phyloP scores from a whole-genome alignment of 257 asterid genomes.

The Paulownia fortunei region DNA sequence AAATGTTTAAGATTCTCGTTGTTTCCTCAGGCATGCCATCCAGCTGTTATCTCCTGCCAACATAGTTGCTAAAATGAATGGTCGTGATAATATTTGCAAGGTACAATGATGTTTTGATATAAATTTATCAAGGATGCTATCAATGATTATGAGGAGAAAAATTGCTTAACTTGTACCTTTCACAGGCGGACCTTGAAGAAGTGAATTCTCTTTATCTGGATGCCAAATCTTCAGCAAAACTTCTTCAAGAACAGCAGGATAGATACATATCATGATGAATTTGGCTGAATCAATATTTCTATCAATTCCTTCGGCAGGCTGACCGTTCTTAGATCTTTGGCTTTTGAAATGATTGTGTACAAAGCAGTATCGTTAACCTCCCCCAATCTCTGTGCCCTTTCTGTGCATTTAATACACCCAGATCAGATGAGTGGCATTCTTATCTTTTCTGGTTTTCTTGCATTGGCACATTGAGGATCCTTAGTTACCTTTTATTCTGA shows the following conservation, averaged over 20 bases:
- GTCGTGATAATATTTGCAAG: slow-evolving; percentile 93
- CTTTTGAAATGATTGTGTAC: too few relatives aligned
- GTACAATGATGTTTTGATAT: slow-evolving; percentile 28
- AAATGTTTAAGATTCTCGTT: not conserved
- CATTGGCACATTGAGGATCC: too few relatives aligned
- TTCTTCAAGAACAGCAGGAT: slow-evolving; percentile 95
- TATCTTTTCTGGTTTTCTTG: not conserved
- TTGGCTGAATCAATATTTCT: not conserved
- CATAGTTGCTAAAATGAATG: slow-evolving; percentile 82
- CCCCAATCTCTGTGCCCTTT: not conserved
- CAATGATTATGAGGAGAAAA: not conserved
- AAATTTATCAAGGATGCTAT: not conserved
- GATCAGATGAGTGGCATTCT: not conserved
- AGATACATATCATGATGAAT: slow-evolving; percentile 69
- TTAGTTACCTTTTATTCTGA: too few relatives aligned
- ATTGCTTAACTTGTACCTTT: not conserved
- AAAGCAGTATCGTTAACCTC: too few relatives aligned
- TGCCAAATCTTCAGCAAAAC: slow-evolving; percentile 86
- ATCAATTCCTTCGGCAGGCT: not conserved
- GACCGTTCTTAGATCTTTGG: not conserved
- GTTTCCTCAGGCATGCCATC: slow-evolving; percentile 71
- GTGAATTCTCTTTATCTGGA: slow-evolving; percentile 78
- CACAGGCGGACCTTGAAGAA: slow-evolving; percentile 94
- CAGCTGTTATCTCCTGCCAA: slow-evolving; percentile 92
- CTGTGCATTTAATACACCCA: slow-evolving; percentile 31